Evolutionary conservation across 257 asterid species (phyloP).

Genomic region (Petunia secreta): DNA sequence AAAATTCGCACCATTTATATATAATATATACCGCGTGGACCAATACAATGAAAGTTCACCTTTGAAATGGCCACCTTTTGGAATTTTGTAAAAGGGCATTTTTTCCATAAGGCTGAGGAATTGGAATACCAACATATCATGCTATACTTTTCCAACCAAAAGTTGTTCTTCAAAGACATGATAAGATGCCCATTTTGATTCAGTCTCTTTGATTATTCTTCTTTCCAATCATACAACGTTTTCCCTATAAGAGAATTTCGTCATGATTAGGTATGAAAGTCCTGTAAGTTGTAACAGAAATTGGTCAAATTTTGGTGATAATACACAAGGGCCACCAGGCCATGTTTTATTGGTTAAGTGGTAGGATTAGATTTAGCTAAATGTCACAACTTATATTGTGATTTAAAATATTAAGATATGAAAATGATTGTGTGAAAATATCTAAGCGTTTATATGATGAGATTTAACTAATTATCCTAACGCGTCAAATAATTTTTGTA

Average conservation of each 20-base stretch:
- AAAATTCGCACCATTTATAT: background rate
- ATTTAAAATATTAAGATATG: background rate
- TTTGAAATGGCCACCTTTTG: background rate
- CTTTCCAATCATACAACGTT: background rate
- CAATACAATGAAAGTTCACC: background rate
- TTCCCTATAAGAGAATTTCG: background rate
- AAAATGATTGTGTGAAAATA: background rate
- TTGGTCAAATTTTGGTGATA: background rate
- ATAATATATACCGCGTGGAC: background rate
- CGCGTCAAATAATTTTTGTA: background rate
- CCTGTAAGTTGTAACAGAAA: background rate
- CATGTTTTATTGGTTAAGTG: conserved; percentile 1
- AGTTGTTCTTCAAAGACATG: background rate
- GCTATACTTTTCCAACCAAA: background rate
- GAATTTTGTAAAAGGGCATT: background rate
- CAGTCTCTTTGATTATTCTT: conserved; percentile 12
- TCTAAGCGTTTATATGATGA: no score
- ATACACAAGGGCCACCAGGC: background rate
- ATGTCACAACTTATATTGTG: background rate
- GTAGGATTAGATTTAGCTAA: background rate
- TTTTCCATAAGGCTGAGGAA: background rate
- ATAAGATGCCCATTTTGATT: conserved; percentile 16
- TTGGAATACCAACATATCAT: background rate
- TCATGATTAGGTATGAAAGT: conserved; percentile 17
- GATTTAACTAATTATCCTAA: background rate